These are phyloP conservation scores for Odonthalia washingtoniensis DNA, from an alignment of 31 red algal species.

Conservation along the genomic window DNA sequence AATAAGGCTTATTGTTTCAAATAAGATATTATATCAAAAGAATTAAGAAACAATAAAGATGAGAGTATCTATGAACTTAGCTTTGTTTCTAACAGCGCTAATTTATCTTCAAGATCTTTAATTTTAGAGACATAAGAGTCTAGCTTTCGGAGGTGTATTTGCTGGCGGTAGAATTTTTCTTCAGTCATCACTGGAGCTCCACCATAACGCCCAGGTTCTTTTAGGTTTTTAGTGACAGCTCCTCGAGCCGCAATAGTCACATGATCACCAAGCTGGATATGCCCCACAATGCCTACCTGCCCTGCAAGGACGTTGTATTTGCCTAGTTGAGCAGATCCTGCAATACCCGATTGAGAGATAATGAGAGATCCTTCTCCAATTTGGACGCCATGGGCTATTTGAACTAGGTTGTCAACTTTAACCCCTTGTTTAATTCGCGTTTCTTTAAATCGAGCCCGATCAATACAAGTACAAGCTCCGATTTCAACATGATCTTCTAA, in stretches of 20 bases:
- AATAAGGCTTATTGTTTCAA: too few relatives aligned
- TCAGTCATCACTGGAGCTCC: constrained; percentile 24
- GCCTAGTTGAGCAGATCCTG: constrained; percentile 40
- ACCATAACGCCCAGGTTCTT: constrained; percentile 3
- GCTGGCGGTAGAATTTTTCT: not conserved
- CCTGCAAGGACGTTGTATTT: constrained; percentile 23
- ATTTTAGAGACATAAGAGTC: constrained; percentile 13
- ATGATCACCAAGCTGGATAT: constrained; percentile 36
- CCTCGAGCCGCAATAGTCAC: constrained; percentile 11
- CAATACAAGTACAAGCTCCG: constrained; percentile 48
- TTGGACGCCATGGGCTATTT: constrained; percentile 55
- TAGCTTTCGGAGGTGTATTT: constrained; percentile 23
- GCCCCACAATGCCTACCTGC: constrained; percentile 35
- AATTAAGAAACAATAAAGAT: not conserved
- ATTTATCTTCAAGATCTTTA: constrained; percentile 7
- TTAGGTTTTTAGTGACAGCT: constrained; percentile 12
- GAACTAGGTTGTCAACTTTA: constrained; percentile 57
- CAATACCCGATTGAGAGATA: constrained; percentile 45
- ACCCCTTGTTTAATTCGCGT: constrained; percentile 39
- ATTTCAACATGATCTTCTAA: constrained; percentile 64
- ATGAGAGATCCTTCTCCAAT: constrained; percentile 39
- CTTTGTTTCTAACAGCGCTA: constrained; percentile 3
- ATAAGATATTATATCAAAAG: constrained; percentile 8
- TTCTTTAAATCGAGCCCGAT: constrained; percentile 43
- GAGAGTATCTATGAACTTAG: constrained; percentile 1